Percentiles rank a stretch among this genome's conserved stretches.
These are phyloP conservation scores for Ascosphaera apis DNA, from an alignment of 2,329 filamentous ascomycete genomes.

Conservation along the genomic window DNA sequence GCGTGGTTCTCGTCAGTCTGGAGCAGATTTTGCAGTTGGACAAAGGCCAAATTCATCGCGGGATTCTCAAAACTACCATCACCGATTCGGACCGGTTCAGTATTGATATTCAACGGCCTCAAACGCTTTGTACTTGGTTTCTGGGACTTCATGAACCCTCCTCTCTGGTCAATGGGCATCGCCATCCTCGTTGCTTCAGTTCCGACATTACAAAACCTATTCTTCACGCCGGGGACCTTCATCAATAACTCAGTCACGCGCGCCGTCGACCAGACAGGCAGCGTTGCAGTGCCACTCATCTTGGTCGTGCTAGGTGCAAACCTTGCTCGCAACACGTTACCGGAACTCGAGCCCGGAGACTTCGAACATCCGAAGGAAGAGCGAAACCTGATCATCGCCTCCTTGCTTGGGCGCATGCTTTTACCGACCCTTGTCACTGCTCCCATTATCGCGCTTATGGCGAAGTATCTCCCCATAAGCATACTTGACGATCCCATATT, in stretches of 20 bases:
- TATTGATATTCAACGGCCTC: slow-evolving; percentile 18
- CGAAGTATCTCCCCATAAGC: slow-evolving; percentile 77
- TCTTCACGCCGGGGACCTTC: slow-evolving; percentile 77
- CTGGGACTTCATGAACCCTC: slow-evolving; percentile 95
- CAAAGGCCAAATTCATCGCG: slow-evolving; percentile 17
- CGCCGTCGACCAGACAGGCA: slow-evolving; percentile 62
- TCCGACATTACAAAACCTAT: slow-evolving; percentile 55
- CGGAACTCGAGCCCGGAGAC: slow-evolving; percentile 27
- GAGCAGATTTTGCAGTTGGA: slow-evolving; percentile 5
- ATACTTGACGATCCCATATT: slow-evolving; percentile 97
- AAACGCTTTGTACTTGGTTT: slow-evolving; percentile 39
- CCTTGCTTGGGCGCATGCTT: slow-evolving; percentile 73
- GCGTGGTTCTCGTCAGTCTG: not conserved
- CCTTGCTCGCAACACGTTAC: slow-evolving; percentile 72
- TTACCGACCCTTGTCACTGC: slow-evolving; percentile 83
- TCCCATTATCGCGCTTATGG: slow-evolving; percentile 61
- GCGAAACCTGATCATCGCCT: slow-evolving; percentile 62
- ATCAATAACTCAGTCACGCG: slow-evolving; percentile 80
- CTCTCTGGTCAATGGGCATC: slow-evolving; percentile 85
- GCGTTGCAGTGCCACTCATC: slow-evolving; percentile 85
- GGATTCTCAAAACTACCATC: slow-evolving; percentile 22
- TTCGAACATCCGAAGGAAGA: slow-evolving; percentile 45
- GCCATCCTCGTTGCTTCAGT: slow-evolving; percentile 83
- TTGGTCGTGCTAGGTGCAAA: slow-evolving; percentile 90
- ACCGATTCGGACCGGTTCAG: slow-evolving; percentile 27